Conservation (phyloP, 2,329 filamentous ascomycete species). For the Ophiocordyceps camponoti-saundersi region DNA sequence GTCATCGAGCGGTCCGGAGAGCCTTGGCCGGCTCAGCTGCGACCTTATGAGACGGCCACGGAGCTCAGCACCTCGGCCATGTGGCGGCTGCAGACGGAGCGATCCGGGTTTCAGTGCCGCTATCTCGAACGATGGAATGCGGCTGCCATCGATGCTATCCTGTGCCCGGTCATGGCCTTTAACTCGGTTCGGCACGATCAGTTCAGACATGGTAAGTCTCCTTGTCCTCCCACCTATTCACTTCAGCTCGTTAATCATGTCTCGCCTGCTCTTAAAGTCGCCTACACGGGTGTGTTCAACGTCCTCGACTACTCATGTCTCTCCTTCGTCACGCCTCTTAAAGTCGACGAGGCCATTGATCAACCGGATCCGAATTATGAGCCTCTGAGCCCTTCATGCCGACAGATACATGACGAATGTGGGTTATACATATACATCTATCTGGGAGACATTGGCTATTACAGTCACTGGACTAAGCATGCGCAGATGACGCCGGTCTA, state of each 20-base stretch:
- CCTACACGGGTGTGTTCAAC: slow-evolving; percentile 32
- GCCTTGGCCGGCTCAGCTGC: slow-evolving; percentile 22
- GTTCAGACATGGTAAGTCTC: slow-evolving; percentile 23
- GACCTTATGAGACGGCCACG: slow-evolving; percentile 11
- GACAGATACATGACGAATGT: slow-evolving; percentile 24
- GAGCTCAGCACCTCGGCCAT: slow-evolving; percentile 25
- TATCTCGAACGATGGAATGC: slow-evolving; percentile 28
- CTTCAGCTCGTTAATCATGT: background rate
- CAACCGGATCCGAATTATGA: slow-evolving; percentile 10
- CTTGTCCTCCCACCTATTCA: background rate
- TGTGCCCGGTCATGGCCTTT: slow-evolving; percentile 37
- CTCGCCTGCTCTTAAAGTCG: slow-evolving; percentile 17
- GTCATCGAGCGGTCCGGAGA: slow-evolving; percentile 24
- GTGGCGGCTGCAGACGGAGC: slow-evolving; percentile 29
- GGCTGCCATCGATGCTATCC: slow-evolving; percentile 40
- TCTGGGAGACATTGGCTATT: background rate
- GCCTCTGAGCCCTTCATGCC: slow-evolving; percentile 19
- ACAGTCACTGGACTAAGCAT: background rate
- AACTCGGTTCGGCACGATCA: slow-evolving; percentile 23
- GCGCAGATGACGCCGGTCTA: slow-evolving; percentile 17
- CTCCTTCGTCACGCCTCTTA: slow-evolving; percentile 26
- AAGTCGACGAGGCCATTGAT: slow-evolving; percentile 23
- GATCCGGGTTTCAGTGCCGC: slow-evolving; percentile 25
- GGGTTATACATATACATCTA: slow-evolving; percentile 10
- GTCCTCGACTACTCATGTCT: slow-evolving; percentile 29